Evolutionary conservation across 257 asterid genomes (phyloP).

Genomic region (Hygrophila difformis): DNA sequence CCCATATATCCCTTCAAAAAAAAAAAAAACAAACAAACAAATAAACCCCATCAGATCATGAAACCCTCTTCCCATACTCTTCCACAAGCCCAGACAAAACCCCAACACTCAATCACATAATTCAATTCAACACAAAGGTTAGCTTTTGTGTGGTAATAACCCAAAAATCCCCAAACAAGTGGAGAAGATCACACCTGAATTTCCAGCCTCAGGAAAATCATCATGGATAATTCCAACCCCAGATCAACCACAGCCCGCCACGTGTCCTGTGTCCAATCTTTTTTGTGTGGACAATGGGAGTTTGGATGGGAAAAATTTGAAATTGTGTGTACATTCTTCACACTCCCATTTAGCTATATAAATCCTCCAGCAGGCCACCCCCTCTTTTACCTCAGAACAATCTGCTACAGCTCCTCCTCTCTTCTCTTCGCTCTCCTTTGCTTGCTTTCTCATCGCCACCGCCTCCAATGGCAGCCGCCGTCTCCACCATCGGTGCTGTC

Average conservation of each 20-base stretch:
- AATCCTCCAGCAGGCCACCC: slow-evolving; percentile 5
- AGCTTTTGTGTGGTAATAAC: no score
- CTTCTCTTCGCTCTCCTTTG: neutral
- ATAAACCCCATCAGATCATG: no score
- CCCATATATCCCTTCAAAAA: neutral
- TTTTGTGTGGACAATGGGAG: slow-evolving; percentile 53
- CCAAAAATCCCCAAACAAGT: no score
- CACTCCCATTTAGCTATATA: slow-evolving; percentile 20
- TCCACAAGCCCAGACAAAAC: neutral
- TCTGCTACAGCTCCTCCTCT: slow-evolving; percentile 4
- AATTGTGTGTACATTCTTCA: slow-evolving; percentile 28
- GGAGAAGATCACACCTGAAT: slow-evolving; percentile 26
- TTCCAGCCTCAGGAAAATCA: slow-evolving; percentile 20
- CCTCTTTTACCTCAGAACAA: neutral
- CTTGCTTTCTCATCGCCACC: neutral
- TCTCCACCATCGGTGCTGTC: slow-evolving; percentile 73
- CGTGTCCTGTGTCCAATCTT: slow-evolving; percentile 52
- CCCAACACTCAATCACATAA: no score
- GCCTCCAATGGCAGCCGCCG: slow-evolving; percentile 46
- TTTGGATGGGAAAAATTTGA: slow-evolving; percentile 26
- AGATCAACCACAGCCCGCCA: slow-evolving; percentile 24
- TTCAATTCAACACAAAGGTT: no score
- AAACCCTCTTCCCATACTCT: neutral
- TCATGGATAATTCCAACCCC: neutral
- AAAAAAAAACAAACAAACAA: no score